These are phyloP conservation scores for Paxillus involutus DNA, from an alignment of 768 basidiomycete species.

Conservation along the genomic window DNA sequence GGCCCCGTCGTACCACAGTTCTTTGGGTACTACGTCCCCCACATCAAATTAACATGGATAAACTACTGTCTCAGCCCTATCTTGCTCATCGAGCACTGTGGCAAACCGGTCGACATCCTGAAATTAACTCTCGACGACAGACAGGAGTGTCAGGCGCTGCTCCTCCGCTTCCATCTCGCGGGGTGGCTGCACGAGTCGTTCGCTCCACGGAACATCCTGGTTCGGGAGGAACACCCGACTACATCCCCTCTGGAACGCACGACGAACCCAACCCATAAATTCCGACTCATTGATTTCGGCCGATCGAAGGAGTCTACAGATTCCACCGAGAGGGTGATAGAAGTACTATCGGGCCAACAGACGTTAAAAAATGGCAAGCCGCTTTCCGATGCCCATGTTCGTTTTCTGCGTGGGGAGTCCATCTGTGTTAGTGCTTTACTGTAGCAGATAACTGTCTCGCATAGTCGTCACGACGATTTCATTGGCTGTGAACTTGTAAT, in stretches of 20 bases:
- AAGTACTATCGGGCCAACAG: too few relatives aligned
- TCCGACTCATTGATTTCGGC: slow-evolving; percentile 52
- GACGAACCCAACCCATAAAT: slow-evolving; percentile 17
- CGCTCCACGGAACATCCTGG: slow-evolving; percentile 41
- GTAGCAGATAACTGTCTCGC: too few relatives aligned
- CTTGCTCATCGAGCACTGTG: slow-evolving; percentile 35
- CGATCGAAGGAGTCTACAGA: slow-evolving; percentile 20
- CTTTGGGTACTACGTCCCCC: slow-evolving; percentile 54
- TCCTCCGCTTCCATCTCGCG: slow-evolving; percentile 40
- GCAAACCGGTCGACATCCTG: slow-evolving; percentile 27
- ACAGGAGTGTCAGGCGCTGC: slow-evolving; percentile 37
- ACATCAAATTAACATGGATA: too few relatives aligned
- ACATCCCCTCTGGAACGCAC: slow-evolving; percentile 12
- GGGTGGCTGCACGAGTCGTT: slow-evolving; percentile 41
- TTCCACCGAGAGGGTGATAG: not conserved
- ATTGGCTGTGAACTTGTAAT: too few relatives aligned
- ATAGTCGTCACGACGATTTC: too few relatives aligned
- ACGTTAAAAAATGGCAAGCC: too few relatives aligned
- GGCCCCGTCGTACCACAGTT: slow-evolving; percentile 59
- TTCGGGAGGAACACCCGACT: slow-evolving; percentile 41
- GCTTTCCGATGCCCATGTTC: too few relatives aligned
- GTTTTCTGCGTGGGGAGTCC: too few relatives aligned
- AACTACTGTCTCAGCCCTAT: too few relatives aligned
- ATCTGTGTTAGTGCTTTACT: too few relatives aligned
- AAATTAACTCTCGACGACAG: slow-evolving; percentile 34